Conservation (phyloP, 1,284 basidiomycete genomes). For the Apiotrichum sp. region DNA sequence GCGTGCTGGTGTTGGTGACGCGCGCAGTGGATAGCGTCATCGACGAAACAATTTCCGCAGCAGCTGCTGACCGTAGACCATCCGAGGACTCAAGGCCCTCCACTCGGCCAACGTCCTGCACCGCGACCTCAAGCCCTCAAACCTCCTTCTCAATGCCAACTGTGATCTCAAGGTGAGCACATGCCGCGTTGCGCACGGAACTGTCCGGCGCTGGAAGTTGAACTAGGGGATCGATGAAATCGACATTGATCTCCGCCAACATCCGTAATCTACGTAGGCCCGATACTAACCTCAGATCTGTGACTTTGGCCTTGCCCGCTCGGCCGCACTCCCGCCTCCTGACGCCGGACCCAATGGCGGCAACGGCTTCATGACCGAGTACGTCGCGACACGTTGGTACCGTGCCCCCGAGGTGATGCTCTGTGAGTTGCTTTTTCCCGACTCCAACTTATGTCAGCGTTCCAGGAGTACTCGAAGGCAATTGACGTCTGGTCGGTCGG, state of each 20-base stretch:
- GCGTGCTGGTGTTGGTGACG: not conserved
- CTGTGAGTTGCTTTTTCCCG: constrained; percentile 43
- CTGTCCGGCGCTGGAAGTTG: too few species aligned
- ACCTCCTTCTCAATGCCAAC: constrained; percentile 85
- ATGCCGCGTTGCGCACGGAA: too few species aligned
- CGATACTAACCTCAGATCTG: constrained; percentile 55
- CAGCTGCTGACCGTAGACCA: constrained; percentile 53
- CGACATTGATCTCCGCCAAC: too few species aligned
- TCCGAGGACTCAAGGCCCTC: constrained; percentile 83
- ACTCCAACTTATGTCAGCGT: constrained; percentile 49
- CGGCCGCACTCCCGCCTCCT: constrained; percentile 65
- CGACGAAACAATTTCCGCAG: too few species aligned
- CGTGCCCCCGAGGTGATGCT: constrained; percentile 93
- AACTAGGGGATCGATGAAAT: too few species aligned
- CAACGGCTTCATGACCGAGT: constrained; percentile 90
- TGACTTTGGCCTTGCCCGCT: constrained; percentile 86
- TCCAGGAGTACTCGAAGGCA: constrained; percentile 86
- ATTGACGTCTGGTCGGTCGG: constrained; percentile 93
- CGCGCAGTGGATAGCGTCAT: constrained; percentile 49
- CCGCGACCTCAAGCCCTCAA: constrained; percentile 90
- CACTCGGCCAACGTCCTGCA: constrained; percentile 88
- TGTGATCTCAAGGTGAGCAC: constrained; percentile 78
- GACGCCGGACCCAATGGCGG: constrained; percentile 69
- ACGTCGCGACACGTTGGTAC: constrained; percentile 90
- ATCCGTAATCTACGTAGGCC: too few species aligned